Percentiles rank a stretch among this genome's conserved stretches.
These are phyloP conservation scores for Ceratocystis lukuohia DNA, from an alignment of 2,329 filamentous ascomycete species.

Conservation along the genomic window DNA sequence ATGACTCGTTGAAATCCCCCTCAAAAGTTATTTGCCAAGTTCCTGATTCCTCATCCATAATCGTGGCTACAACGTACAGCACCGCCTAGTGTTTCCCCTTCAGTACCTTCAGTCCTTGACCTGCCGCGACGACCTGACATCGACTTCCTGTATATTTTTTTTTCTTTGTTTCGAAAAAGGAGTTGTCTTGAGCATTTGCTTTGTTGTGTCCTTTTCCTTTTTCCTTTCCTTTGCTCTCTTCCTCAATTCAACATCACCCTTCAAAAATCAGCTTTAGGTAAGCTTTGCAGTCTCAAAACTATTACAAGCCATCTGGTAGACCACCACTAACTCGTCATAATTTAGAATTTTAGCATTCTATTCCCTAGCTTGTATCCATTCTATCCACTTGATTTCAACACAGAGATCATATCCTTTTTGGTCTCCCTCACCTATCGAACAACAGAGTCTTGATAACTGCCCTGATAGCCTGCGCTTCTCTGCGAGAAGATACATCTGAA, in stretches of 20 bases:
- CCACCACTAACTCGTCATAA: not conserved
- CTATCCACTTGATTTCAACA: not conserved
- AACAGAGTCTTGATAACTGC: not conserved
- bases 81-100: not conserved
- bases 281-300: not conserved
- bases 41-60: not conserved
- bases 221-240: not conserved
- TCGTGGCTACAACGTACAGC: not conserved
- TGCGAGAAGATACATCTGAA: conserved; percentile 14
- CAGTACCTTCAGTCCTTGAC: not conserved
- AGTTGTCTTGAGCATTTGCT: not conserved
- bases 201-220: not conserved
- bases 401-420: not conserved
- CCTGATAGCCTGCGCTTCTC: conserved; percentile 4
- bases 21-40: conserved; percentile 2
- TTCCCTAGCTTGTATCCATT: conserved; percentile 2
- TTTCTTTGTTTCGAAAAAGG: not conserved
- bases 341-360: conserved; percentile 17
- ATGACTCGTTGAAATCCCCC: not conserved
- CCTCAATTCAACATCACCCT: not conserved
- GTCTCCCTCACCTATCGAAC: not conserved
- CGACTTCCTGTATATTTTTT: conserved; percentile 7
- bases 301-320: not conserved
- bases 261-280: conserved; percentile 8
- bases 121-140: not conserved